Percentiles rank a stretch among this genome's conserved stretches.
Conservation (phyloP, 805 yeast genomes). For the Teunomyces panamensis region DNA sequence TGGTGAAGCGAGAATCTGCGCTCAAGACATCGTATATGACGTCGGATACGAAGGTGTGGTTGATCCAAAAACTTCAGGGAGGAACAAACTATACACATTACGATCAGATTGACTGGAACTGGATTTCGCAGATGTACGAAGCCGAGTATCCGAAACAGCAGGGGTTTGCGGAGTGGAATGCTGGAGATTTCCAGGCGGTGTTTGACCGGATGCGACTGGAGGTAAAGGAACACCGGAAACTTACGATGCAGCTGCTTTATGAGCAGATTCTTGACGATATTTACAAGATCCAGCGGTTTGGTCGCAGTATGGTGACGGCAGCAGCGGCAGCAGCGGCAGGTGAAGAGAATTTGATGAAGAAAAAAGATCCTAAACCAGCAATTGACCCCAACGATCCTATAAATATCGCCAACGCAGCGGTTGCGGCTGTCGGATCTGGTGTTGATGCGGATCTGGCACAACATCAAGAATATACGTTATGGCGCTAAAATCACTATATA, state of each 20-base stretch:
- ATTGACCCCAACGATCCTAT: conserved; percentile 22
- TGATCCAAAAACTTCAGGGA: conserved; percentile 28
- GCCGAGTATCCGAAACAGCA: conserved; percentile 6
- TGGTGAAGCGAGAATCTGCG: conserved; percentile 54
- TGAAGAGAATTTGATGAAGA: background rate
- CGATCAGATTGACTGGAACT: conserved; percentile 36
- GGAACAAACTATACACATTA: conserved; percentile 18
- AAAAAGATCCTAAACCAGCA: background rate
- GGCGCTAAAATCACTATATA: conserved; percentile 22
- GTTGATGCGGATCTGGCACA: conserved; percentile 25
- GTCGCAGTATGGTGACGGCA: background rate
- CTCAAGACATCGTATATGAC: conserved; percentile 32
- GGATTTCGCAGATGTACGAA: conserved; percentile 19
- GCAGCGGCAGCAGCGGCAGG: no score
- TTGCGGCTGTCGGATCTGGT: conserved; percentile 32
- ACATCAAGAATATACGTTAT: conserved; percentile 35
- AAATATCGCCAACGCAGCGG: conserved; percentile 36
- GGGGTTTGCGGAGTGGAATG: conserved; percentile 44
- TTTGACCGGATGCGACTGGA: conserved; percentile 58
- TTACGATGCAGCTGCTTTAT: conserved; percentile 2
- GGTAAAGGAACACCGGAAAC: conserved; percentile 40
- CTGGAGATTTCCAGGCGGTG: conserved; percentile 57
- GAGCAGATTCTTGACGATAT: background rate
- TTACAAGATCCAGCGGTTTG: background rate
- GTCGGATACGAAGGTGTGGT: conserved; percentile 34